Base-by-base conservation (phyloP, 768 basidiomycete genomes). In the Xerocomus brunneocitrinus region DNA sequence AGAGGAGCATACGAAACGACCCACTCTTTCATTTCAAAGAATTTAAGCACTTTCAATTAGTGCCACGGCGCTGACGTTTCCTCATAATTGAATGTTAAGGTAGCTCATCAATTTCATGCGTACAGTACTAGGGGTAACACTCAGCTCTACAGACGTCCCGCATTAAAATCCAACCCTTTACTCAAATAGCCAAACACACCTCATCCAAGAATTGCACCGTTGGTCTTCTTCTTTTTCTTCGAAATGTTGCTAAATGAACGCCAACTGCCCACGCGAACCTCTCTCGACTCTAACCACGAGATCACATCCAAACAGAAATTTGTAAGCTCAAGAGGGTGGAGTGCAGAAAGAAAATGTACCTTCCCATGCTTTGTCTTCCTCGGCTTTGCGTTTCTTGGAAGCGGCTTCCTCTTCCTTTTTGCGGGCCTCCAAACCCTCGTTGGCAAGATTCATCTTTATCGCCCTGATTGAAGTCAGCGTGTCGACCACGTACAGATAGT, bases 341-440 rank as follows among this genome's bases (percentile, higher is more conserved):
- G 4, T 22, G 13, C 3, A 5, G 30, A 8, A 48, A 28, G 25
- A 41, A 41, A 8, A 62, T 72, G 35, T 58, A 92, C 92, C 91
- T 77, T 95, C 93, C 93, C 93, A 97, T 25, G 69, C 73, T 61
- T 84, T 87, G 61, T 95, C 91, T 6, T 94, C 90, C 60, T 95
- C 91, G 1, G 79, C 87, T 71, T 95, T 95, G 50, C 93, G 79
- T 69, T 95, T 95, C 73, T 71, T 84, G 34, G 82, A 63, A 24
- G 76, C 71, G 10, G 87, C 77, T 60, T 94, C 94, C 53, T 92
- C 91, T 49, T 97, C 93, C 66, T 91, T 93, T 77, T 87, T 90
- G 62, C 85, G 79, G n/a, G 94, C 94, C 66, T 95, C 93, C 5
- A 94, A 74, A 3, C 92, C 92, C 68, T 94, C 91, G 60, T 94